Base-by-base conservation (phyloP, 768 basidiomycete genomes). In the Tulasnella sp. region DNA sequence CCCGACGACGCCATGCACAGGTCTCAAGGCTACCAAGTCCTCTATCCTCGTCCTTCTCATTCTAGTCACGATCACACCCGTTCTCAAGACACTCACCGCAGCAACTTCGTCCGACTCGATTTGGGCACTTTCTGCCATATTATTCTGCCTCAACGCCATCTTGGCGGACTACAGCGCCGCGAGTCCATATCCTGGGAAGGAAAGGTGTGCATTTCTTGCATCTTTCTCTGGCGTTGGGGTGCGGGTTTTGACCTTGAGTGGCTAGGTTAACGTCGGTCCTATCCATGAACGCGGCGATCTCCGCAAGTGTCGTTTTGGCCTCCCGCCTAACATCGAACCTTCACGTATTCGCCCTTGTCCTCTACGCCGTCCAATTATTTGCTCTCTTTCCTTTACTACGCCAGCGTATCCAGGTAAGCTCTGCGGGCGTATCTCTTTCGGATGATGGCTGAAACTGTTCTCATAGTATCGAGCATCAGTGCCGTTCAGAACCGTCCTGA, bases 41-140 rank as follows among this genome's bases (percentile, higher is more conserved):
- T 91, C 92, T 8, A 86, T 98, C 64, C 86, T 98, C 77, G 92
- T 96, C 79, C 93, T 97, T 81, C 87, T 97, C 31, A 89, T 93
- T 8, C 87, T 99, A 77, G 90, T 97, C 85, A 91, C 95, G 19
- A 86, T 98, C 74, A 91, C 96, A 3, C 97, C 97, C 17, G 92
- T 98, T 12, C 85, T 99, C 75, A 89, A 91, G 80, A 98, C 97
- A 6, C 84, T 99, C 81, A 97, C 95, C 37, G 92, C 93, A 49
- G 94, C 96, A 34, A 98, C 96, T 4, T 97, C 97, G 49, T 93
- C 93, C 15, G 97, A 99, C 82, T 95, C 95, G 37, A 96, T 99
- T 79, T 98, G 95, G 95, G 96, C 97, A 7, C 84, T 98, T 71
- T 89, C 94, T n/a, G 93, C 93, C 3, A 86, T 87, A 72, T 88